phyloP scores from a whole-genome alignment of 768 basidiomycete genomes.

The Saitozyma sp. region DNA sequence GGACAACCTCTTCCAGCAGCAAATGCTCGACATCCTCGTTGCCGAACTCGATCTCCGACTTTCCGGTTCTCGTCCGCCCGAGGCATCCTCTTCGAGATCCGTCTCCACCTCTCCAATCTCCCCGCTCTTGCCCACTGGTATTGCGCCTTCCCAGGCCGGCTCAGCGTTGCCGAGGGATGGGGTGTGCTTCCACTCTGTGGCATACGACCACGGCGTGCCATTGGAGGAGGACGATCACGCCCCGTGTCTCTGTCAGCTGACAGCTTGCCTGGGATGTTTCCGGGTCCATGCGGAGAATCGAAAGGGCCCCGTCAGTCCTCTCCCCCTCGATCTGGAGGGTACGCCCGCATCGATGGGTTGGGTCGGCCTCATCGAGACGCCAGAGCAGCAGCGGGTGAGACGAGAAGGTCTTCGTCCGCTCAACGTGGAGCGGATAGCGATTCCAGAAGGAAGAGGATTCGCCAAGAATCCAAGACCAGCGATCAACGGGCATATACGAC shows the following conservation, averaged over 20 bases:
- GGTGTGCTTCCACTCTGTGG: constrained; percentile 48
- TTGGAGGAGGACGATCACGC: constrained; percentile 45
- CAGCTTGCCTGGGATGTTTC: constrained; percentile 40
- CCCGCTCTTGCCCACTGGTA: background rate
- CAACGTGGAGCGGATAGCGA: background rate
- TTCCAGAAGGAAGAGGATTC: constrained; percentile 40
- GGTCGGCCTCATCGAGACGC: constrained; percentile 29
- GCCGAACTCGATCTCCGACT: constrained; percentile 48
- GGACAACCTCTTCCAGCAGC: constrained; percentile 44
- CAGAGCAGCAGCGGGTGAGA: constrained; percentile 25
- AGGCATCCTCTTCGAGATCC: constrained; percentile 26
- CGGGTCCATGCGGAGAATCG: constrained; percentile 22
- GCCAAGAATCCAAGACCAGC: constrained; percentile 26
- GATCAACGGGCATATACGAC: constrained; percentile 13
- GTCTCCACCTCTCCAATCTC: no score
- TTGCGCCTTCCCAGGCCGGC: constrained; percentile 2
- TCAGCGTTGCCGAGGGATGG: constrained; percentile 33
- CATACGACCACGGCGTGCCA: constrained; percentile 41
- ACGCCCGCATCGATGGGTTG: constrained; percentile 26
- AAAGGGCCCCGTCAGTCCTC: constrained; percentile 26
- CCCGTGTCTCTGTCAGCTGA: constrained; percentile 43
- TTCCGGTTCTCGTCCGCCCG: constrained; percentile 37
- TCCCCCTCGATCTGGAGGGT: constrained; percentile 29
- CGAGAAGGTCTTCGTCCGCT: constrained; percentile 11
- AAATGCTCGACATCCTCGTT: constrained; percentile 46